Evolutionary conservation across 2,329 filamentous ascomycete genomes (phyloP), one percentile per base, ranked within the genome.

Genomic region (Cladosporium sp.): DNA sequence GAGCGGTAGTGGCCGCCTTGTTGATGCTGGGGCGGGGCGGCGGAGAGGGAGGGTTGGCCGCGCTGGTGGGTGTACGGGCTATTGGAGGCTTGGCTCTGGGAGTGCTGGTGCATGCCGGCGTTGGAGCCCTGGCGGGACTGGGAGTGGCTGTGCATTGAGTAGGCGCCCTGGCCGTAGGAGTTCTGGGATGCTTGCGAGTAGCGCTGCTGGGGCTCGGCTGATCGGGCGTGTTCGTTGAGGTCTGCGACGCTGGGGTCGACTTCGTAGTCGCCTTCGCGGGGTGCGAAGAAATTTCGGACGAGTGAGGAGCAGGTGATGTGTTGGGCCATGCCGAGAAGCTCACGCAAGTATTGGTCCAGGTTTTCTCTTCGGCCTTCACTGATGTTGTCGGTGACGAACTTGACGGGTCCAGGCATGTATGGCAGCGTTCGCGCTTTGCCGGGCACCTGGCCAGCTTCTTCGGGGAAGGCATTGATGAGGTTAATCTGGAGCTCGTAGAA

Each of bases 401-500:
- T 95, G 56, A 98, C 92, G 3, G 93, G 93, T 5, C 93, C 93
- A 9, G 93, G 93, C 93, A 98, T 98, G 69, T 95, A 97, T 2
- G 93, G 93, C 10, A 98, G 73, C 8, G 86, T 89, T 52, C 93
- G 85, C 65, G 90, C 84, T 46, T 79, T 80, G 10, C 71, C 74
- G 42, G 86, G 85, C 14, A 85, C 87, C 65, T 95, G 93, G 50
- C 93, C 93, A 35, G 93, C 92, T 70, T 97, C 93, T 34, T 87
- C 84, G 18, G 93, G 92, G 65, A 96, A 97, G 43, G 82, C 89
- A 42, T 90, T 92, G 45, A 98, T 81, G 8, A 98, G 83, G 32
- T 90, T 89, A 66, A 97, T 97, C 69, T 98, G 93, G 69, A 97
- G 92, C 70, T 97, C 93, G 72, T 97, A 98, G 67, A 98, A 98